Percentiles rank a stretch among this genome's conserved stretches.
These are phyloP conservation scores for Russula vinacea DNA, from an alignment of 768 basidiomycete species.

Conservation along the genomic window DNA sequence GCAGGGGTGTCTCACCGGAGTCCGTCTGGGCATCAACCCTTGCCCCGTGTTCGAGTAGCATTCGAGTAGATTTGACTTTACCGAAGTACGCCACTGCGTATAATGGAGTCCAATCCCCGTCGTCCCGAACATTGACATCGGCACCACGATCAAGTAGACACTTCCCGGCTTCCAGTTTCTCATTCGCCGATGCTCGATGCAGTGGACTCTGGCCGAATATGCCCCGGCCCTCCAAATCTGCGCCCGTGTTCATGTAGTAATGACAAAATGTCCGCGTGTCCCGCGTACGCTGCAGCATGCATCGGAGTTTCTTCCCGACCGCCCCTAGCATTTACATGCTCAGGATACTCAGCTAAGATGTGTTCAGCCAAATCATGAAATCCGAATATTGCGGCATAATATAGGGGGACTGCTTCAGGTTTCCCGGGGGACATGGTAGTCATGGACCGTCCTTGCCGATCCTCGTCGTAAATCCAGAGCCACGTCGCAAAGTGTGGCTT, in stretches of 20 bases:
- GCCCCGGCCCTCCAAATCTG: neutral
- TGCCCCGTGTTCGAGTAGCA: no score
- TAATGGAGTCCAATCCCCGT: neutral
- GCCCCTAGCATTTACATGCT: no score
- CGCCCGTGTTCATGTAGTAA: neutral
- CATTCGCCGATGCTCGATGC: rapidly evolving
- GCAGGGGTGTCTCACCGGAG: no score
- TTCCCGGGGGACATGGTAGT: no score
- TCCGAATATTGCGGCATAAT: neutral
- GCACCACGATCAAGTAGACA: neutral
- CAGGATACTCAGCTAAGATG: neutral
- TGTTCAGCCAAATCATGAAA: neutral
- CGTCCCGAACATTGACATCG: neutral
- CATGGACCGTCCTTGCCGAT: neutral
- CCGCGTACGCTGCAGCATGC: neutral
- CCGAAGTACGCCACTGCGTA: rapidly evolving
- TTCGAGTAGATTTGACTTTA: neutral
- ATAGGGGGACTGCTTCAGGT: neutral
- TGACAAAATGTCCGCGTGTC: neutral
- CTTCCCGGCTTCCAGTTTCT: neutral
- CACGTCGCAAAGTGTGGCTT: neutral
- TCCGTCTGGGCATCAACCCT: no score
- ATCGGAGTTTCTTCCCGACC: neutral
- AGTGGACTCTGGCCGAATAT: neutral
- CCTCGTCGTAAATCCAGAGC: neutral